Conservation (phyloP, 257 asterid species). For the Thymus quinquecostatus region DNA sequence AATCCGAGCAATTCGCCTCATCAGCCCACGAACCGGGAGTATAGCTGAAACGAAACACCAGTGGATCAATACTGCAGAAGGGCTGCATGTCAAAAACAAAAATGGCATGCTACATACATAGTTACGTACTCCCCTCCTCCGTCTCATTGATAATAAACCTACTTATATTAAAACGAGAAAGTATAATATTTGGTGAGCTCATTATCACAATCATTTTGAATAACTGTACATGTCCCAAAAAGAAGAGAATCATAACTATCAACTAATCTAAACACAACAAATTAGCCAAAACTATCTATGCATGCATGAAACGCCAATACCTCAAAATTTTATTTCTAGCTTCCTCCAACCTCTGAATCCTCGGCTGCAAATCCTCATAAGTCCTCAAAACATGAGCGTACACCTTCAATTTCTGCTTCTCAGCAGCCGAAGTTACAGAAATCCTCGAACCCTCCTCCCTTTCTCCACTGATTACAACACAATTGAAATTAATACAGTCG, state of each 20-base stretch:
- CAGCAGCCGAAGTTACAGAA: constrained; percentile 33
- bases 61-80: background rate
- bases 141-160: too few relatives aligned
- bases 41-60: constrained; percentile 52
- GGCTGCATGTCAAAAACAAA: constrained; percentile 12
- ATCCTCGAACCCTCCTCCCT: constrained; percentile 22
- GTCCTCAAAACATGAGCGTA: constrained; percentile 49
- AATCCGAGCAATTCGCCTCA: constrained; percentile 24
- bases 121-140: background rate
- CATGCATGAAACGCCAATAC: constrained; percentile 32
- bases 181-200: too few relatives aligned
- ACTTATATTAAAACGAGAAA: too few relatives aligned
- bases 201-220: too few relatives aligned
- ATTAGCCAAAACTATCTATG: background rate
- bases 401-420: constrained; percentile 47
- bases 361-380: constrained; percentile 43
- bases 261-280: background rate
- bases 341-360: constrained; percentile 44
- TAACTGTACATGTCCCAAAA: background rate
- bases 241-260: background rate
- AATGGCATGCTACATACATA: background rate
- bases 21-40: constrained; percentile 74
- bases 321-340: constrained; percentile 61
- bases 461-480: constrained; percentile 37
- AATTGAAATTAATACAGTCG: background rate